Percentiles rank a stretch among this genome's conserved stretches.
phyloP scores from a whole-genome alignment of 768 basidiomycete genomes.

The Suillus hirtellus region DNA sequence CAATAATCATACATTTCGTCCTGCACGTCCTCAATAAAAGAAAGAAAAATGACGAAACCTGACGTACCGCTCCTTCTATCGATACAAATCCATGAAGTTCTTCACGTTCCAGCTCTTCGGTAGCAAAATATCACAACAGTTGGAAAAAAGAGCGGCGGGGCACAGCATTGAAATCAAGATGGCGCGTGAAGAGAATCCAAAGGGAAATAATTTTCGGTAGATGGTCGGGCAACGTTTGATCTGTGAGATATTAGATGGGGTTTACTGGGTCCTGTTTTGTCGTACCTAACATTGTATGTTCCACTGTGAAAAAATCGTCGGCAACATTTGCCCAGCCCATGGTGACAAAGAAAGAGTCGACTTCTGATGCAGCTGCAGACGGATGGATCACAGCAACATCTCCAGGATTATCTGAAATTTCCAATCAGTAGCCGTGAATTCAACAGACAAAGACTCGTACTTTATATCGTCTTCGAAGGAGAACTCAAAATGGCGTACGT shows the following conservation, averaged over 20 bases:
- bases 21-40: conserved; percentile 40
- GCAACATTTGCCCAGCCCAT: conserved; percentile 67
- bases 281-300: conserved; percentile 39
- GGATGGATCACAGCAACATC: conserved; percentile 85
- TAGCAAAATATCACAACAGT: conserved; percentile 72
- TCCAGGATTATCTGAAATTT: conserved; percentile 60
- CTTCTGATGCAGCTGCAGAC: conserved; percentile 55
- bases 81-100: conserved; percentile 83
- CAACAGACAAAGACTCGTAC: conserved; percentile 40
- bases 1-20: conserved; percentile 93
- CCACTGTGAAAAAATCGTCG: conserved; percentile 49
- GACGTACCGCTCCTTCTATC: conserved; percentile 64
- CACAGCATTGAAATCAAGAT: conserved; percentile 83
- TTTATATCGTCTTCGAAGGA: conserved; percentile 59
- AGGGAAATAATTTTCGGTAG: conserved; percentile 64
- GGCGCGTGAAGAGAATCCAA: conserved; percentile 66
- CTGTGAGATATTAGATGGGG: conserved; percentile 26
- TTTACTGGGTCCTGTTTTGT: neutral
- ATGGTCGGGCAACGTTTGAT: conserved; percentile 67
- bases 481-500: conserved; percentile 88
- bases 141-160: conserved; percentile 91
- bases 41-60: neutral
- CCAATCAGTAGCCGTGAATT: conserved; percentile 1
- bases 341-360: conserved; percentile 62
- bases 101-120: conserved; percentile 77